These are phyloP conservation scores for Verticillium nubilum DNA, from an alignment of 2,329 filamentous ascomycete species.

Conservation along the genomic window DNA sequence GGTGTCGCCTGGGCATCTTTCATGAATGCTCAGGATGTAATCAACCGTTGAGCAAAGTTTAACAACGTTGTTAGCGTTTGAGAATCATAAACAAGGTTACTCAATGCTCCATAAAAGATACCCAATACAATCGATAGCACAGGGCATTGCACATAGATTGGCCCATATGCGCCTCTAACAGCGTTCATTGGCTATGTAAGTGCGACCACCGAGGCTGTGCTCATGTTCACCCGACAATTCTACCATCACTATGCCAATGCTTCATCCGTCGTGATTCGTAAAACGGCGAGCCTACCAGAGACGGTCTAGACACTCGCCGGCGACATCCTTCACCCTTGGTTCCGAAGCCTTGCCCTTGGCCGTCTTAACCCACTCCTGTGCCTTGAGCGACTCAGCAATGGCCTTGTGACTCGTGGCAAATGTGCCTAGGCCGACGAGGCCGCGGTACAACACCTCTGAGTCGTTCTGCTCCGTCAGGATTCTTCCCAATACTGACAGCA, in stretches of 20 bases:
- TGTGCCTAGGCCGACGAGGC: conserved; percentile 78
- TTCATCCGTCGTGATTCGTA: neutral
- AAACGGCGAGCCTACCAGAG: conserved; percentile 11
- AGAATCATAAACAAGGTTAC: too few species aligned
- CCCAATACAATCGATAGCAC: too few species aligned
- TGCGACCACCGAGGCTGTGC: neutral
- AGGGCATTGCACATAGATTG: too few species aligned
- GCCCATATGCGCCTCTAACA: neutral
- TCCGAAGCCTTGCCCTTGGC: conserved; percentile 40
- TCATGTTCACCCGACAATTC: neutral
- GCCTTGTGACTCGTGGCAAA: conserved; percentile 53
- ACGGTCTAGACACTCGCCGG: conserved; percentile 38
- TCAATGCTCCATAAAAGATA: too few species aligned
- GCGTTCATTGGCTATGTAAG: neutral
- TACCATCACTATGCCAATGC: neutral
- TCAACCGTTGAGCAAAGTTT: too few species aligned
- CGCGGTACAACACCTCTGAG: conserved; percentile 76
- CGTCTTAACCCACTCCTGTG: conserved; percentile 32
- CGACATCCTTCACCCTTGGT: conserved; percentile 39
- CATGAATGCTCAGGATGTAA: too few species aligned
- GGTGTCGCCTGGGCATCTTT: too few species aligned
- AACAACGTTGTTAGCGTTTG: too few species aligned
- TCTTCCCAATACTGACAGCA: conserved; percentile 57
- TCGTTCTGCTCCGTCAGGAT: conserved; percentile 66
- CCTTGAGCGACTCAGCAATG: conserved; percentile 35